These are phyloP conservation scores for Stachybotrys chartarum DNA, from an alignment of 2,329 filamentous ascomycete species.

Conservation along the genomic window DNA sequence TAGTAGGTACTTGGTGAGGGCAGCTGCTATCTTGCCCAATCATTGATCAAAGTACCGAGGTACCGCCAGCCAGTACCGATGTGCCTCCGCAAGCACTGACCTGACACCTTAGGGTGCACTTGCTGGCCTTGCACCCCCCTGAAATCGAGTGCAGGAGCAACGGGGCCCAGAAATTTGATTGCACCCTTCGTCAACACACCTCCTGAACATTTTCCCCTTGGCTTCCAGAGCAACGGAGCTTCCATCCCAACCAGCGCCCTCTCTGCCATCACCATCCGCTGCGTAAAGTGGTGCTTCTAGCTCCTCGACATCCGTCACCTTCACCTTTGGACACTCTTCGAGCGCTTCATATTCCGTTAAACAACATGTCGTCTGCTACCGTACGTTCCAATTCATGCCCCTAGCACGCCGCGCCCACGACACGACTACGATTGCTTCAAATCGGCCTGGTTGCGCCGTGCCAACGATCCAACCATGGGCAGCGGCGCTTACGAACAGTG, in stretches of 20 bases:
- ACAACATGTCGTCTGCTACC: not conserved
- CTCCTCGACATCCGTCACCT: not conserved
- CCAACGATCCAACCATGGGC: not conserved
- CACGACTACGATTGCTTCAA: conserved; percentile 1
- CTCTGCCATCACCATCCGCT: not conserved
- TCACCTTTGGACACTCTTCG: not conserved
- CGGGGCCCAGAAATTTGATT: not conserved
- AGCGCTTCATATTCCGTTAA: not conserved
- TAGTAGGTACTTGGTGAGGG: not conserved
- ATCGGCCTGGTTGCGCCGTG: not conserved
- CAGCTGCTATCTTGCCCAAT: not conserved
- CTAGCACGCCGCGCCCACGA: not conserved
- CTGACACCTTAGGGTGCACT: not conserved
- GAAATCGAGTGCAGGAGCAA: conserved; percentile 19
- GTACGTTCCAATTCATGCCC: not conserved
- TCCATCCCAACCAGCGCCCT: conserved; percentile 5
- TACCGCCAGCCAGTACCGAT: not conserved
- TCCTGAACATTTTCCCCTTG: conserved; percentile 25
- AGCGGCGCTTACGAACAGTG: not conserved
- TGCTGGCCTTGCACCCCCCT: conserved; percentile 11
- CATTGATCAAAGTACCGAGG: not conserved
- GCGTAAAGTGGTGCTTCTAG: not conserved
- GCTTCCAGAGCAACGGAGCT: conserved; percentile 16
- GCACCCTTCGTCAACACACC: conserved; percentile 13
- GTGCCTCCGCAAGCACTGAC: not conserved